Conservation (phyloP, 345 rosid species). For the Populus euphratica region DNA sequence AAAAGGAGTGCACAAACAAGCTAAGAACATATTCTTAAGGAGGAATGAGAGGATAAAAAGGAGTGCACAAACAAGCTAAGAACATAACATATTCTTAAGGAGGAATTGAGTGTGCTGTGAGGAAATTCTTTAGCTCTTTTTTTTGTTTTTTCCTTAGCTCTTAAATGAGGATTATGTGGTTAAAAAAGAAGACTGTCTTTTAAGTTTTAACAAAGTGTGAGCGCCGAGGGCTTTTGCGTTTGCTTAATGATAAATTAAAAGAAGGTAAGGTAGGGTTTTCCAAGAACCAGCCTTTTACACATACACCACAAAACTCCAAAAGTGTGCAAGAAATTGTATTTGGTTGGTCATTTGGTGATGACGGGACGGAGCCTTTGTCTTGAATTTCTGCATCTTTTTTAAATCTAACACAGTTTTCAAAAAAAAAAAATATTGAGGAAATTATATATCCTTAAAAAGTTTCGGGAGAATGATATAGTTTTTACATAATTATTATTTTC, state of each 20-base stretch:
- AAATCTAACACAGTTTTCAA: too few relatives aligned
- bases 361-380: constrained; percentile 28
- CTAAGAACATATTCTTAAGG: constrained; percentile 14
- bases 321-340: not conserved
- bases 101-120: constrained; percentile 15
- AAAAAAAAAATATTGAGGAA: too few relatives aligned
- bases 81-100: constrained; percentile 4
- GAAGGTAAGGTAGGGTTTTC: not conserved
- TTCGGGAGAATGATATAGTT: too few relatives aligned
- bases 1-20: constrained; percentile 2
- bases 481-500: too few relatives aligned
- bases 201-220: not conserved
- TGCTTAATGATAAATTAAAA: not conserved
- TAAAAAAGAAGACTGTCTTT: constrained; percentile 2
- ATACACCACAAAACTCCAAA: not conserved
- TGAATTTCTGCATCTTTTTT: not conserved
- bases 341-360: constrained; percentile 23
- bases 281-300: not conserved
- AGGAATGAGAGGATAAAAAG: constrained; percentile 4
- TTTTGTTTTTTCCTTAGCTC: not conserved
- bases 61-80: constrained; percentile 11
- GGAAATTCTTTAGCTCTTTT: constrained; percentile 6
- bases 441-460: too few relatives aligned
- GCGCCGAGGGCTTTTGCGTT: not conserved
- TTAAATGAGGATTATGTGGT: not conserved